Evolutionary conservation across 495 filamentous ascomycete species (phyloP).

Genomic region (Hypoxylon perforatum): DNA sequence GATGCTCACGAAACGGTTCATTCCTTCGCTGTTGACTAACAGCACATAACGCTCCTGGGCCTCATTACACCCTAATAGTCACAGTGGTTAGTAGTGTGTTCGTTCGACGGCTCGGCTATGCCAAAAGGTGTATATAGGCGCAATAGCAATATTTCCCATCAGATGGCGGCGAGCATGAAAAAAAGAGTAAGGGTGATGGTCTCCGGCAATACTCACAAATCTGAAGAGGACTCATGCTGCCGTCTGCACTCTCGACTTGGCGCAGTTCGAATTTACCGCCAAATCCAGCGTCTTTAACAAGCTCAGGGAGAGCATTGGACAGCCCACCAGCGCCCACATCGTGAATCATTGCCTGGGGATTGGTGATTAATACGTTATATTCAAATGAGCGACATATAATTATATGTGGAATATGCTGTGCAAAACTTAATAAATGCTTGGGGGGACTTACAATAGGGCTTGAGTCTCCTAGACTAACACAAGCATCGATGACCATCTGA

Average conservation of each 20-base stretch:
- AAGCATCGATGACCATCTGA: constrained; percentile 91
- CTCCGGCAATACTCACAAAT: constrained; percentile 69
- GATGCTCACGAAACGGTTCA: constrained; percentile 87
- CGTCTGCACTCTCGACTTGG: constrained; percentile 87
- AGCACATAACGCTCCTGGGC: constrained; percentile 96
- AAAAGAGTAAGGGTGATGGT: constrained; percentile 10
- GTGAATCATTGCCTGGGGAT: constrained; percentile 79
- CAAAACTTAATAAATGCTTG: background rate
- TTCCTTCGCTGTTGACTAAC: constrained; percentile 77
- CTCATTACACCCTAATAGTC: constrained; percentile 73
- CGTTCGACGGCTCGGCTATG: background rate
- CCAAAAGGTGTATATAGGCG: background rate
- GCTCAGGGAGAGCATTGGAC: constrained; percentile 91
- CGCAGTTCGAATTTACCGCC: constrained; percentile 92
- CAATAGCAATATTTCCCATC: background rate
- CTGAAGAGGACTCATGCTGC: constrained; percentile 13
- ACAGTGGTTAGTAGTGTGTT: constrained; percentile 4
- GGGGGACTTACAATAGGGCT: constrained; percentile 73
- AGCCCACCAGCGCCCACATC: constrained; percentile 96
- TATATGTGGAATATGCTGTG: too few species aligned
- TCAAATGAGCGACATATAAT: background rate
- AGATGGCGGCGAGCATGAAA: too few species aligned
- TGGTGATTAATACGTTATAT: background rate
- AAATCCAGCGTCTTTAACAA: constrained; percentile 89
- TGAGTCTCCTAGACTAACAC: constrained; percentile 79